Percentiles rank a stretch among this genome's conserved stretches.
These are phyloP conservation scores for Trametes meyenii DNA, from an alignment of 768 basidiomycete species.

Conservation along the genomic window DNA sequence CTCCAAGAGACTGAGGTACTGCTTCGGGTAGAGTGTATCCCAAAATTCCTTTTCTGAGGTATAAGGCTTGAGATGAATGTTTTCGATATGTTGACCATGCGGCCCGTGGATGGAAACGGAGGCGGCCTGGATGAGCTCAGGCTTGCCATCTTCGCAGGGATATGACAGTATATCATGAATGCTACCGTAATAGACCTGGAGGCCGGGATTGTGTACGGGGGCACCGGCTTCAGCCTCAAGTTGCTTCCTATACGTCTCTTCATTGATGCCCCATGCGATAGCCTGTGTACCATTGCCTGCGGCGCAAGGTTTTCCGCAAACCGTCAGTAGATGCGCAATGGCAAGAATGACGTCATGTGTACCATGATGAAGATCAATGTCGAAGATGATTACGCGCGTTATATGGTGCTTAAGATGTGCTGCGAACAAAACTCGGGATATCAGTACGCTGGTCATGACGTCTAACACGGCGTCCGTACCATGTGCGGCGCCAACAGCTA, in stretches of 20 bases:
- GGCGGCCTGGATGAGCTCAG: constrained; percentile 79
- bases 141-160: constrained; percentile 93
- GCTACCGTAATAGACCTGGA: constrained; percentile 84
- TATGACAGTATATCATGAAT: constrained; percentile 93
- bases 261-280: constrained; percentile 89
- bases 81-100: constrained; percentile 88
- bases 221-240: constrained; percentile 54
- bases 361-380: constrained; percentile 94
- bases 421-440: constrained; percentile 34
- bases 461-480: constrained; percentile 48
- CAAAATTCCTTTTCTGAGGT: constrained; percentile 75
- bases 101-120: constrained; percentile 77
- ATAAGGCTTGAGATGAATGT: constrained; percentile 81
- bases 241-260: constrained; percentile 74
- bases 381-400: constrained; percentile 81
- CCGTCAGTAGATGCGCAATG: neutral
- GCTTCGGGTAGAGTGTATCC: constrained; percentile 66
- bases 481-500: constrained; percentile 87
- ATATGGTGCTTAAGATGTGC: constrained; percentile 82
- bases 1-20: constrained; percentile 61
- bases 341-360: constrained; percentile 18
- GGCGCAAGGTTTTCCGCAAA: neutral
- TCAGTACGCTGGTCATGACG: neutral
- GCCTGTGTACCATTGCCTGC: constrained; percentile 94
- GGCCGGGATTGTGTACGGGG: constrained; percentile 42